Conservation (phyloP, 83 land plant species). For the Picea abies region DNA sequence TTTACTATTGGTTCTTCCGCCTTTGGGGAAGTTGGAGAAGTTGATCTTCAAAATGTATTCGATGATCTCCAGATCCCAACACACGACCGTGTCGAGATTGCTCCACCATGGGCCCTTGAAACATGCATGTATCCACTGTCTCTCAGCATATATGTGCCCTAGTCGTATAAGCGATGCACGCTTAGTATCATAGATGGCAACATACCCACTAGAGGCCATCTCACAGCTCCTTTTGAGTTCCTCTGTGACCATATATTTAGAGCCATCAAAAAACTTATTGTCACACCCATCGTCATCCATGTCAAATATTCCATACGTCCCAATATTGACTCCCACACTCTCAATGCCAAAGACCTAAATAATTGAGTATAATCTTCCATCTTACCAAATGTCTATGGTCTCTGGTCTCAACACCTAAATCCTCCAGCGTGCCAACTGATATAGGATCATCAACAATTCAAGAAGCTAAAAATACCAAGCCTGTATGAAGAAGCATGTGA, state of each 20-base stretch:
- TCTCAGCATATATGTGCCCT: slow-evolving; percentile 43
- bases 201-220: slow-evolving; percentile 77
- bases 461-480: too few species aligned
- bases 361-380: too few species aligned
- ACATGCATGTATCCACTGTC: slow-evolving; percentile 42
- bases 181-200: slow-evolving; percentile 49
- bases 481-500: too few species aligned
- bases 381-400: too few species aligned
- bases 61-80: slow-evolving; percentile 52
- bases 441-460: too few species aligned
- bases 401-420: too few species aligned
- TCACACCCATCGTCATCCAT: background rate
- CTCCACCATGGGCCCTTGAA: slow-evolving; percentile 1
- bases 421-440: too few species aligned
- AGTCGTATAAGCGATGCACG: slow-evolving; percentile 48
- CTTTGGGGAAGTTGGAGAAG: slow-evolving; percentile 49
- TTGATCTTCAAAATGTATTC: slow-evolving; percentile 39
- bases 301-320: background rate
- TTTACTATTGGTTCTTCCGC: too few species aligned
- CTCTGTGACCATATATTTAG: background rate
- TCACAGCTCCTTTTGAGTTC: slow-evolving; percentile 37
- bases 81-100: slow-evolving; percentile 55
- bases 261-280: background rate
- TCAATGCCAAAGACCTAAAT: background rate
- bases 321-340: background rate